Base-by-base conservation (phyloP, 2,329 filamentous ascomycete genomes). In the Neophaeococcomyces mojaviensis region DNA sequence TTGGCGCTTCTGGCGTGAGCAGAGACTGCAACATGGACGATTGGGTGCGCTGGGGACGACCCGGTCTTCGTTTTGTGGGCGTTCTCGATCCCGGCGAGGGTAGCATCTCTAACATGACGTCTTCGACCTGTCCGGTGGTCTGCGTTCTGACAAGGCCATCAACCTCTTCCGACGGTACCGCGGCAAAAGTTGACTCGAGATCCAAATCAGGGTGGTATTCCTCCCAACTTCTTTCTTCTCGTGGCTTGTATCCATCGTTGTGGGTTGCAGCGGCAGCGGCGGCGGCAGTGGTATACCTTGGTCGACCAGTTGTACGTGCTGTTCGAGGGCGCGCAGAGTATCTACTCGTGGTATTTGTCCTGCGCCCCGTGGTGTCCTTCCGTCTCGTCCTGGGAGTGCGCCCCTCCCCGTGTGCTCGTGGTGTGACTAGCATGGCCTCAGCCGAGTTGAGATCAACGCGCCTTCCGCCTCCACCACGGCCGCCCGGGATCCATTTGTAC, bases 201-300 rank as follows among this genome's bases (percentile, higher is more conserved):
- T 97, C 89, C 43, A 98, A 78, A 58, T 96, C 87, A 0, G 88
- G 88, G 65, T 98, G 92, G 54, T 97, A 97, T 63, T 98, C 92
- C 60, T 96, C 89, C 88, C 90, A 98, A 43, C 88, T 87, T 52
- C 90, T 82, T 69, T 98, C 92, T 68, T 98, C 92, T 60, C 92
- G 78, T 26, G 92, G 92, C 64, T 98, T 98, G 68, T 97, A 97
- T 41, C 90, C 89, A 70, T 97, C 92, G 58, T 82, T 89, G 61
- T 95, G 88, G 56, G 88, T 86, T 49, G 92, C 84, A 3, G 86
- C 84, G 4, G 88, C 88, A 41, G 89, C 87, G 19, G 89, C 86
- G 22, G 88, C 88, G 10, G 90, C 88, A 37, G 86, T 90, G 58
- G 84, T 88, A 66, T 86, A 94, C 54, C 86, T 78, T 63, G 86